Conservation (phyloP, 1,139 yeast species). For the Magnusiomyces clavatus region DNA sequence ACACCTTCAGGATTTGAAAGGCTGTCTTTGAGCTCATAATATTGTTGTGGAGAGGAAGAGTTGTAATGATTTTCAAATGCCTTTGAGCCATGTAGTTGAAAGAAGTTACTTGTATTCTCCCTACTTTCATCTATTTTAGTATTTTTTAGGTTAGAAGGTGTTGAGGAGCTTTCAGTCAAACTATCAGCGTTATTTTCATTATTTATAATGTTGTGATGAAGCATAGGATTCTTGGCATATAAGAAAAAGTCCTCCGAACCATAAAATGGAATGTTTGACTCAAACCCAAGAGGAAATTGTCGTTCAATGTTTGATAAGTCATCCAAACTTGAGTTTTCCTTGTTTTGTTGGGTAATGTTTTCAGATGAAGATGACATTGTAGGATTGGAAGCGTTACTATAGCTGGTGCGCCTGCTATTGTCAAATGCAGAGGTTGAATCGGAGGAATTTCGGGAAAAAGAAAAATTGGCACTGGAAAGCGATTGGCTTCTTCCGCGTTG, state of each 20-base stretch:
- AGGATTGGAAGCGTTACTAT: no score
- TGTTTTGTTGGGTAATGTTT: no score
- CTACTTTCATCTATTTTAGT: neutral
- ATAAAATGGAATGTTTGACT: constrained; percentile 1
- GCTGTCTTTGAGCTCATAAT: neutral
- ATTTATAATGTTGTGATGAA: neutral
- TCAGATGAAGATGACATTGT: no score
- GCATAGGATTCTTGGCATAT: neutral
- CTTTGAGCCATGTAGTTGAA: neutral
- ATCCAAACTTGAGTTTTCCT: no score
- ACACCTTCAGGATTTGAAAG: neutral
- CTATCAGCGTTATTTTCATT: neutral
- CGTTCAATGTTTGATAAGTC: neutral
- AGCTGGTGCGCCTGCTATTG: no score
- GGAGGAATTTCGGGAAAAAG: no score
- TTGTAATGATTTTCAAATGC: neutral
- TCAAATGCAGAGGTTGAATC: no score
- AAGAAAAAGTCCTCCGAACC: constrained; percentile 2
- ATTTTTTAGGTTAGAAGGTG: neutral
- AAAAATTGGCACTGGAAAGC: no score
- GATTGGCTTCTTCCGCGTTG: no score
- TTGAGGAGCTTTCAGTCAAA: neutral
- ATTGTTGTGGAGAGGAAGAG: neutral
- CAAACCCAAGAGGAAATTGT: neutral
- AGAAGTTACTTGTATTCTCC: neutral